Percentiles rank a stretch among this genome's conserved stretches.
These are phyloP conservation scores for Emydomyces testavorans DNA, from an alignment of 2,329 filamentous ascomycete species.

Conservation along the genomic window DNA sequence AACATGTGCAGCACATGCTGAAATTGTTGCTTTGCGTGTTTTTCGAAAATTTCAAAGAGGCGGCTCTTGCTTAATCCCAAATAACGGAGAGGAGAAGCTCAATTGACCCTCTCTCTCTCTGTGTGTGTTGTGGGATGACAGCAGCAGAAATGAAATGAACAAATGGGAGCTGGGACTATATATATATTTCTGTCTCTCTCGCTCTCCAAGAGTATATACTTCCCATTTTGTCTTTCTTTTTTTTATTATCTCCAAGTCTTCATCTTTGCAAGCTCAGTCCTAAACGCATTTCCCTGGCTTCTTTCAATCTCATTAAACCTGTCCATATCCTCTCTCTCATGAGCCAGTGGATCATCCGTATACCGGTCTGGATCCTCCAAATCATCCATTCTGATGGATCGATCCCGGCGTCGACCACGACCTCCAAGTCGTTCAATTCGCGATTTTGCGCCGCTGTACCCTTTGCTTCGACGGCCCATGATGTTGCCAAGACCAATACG, in stretches of 20 bases:
- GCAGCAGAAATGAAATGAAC: too few relatives aligned
- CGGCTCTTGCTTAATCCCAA: too few relatives aligned
- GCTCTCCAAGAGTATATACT: too few relatives aligned
- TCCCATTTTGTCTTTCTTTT: background rate
- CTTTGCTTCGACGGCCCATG: slow-evolving; percentile 27
- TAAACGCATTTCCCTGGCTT: slow-evolving; percentile 25
- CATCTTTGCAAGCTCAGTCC: slow-evolving; percentile 29
- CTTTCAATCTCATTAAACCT: slow-evolving; percentile 24
- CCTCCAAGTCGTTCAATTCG: slow-evolving; percentile 27
- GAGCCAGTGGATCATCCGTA: slow-evolving; percentile 20
- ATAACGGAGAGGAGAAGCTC: too few relatives aligned
- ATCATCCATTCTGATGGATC: slow-evolving; percentile 24
- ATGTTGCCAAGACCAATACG: slow-evolving; percentile 28
- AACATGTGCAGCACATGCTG: too few relatives aligned
- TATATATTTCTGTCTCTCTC: too few relatives aligned
- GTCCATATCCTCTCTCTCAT: slow-evolving; percentile 18
- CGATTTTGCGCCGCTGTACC: slow-evolving; percentile 31
- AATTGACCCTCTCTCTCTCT: too few relatives aligned
- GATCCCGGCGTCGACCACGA: slow-evolving; percentile 14
- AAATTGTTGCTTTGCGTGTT: too few relatives aligned
- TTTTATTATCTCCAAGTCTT: slow-evolving; percentile 25
- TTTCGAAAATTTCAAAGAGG: too few relatives aligned
- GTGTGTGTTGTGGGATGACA: too few relatives aligned
- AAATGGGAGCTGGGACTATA: too few relatives aligned
- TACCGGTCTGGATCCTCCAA: slow-evolving; percentile 20